Conservation (phyloP, 2,329 filamentous ascomycete species). For the Hypomyces perniciosus region DNA sequence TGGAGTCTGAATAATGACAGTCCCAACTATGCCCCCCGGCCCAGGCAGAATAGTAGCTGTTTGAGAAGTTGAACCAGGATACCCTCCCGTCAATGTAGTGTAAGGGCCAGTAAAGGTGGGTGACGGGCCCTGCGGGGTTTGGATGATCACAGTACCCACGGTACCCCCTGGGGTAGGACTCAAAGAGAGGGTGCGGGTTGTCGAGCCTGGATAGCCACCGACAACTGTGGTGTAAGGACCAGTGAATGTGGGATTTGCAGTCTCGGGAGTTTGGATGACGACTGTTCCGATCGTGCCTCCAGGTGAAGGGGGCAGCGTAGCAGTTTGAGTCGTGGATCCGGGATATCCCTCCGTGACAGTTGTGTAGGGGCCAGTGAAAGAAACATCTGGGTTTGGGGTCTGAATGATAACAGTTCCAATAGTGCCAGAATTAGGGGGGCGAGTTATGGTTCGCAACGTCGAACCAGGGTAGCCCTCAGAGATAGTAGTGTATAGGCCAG, state of each 20-base stretch:
- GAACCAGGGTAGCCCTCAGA: no score
- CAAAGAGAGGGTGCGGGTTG: constrained; percentile 1
- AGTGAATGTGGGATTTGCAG: not conserved
- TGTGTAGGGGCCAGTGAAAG: constrained; percentile 7
- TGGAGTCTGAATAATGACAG: not conserved
- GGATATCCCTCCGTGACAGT: constrained; percentile 2
- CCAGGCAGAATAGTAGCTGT: constrained; percentile 6
- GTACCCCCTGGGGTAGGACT: not conserved
- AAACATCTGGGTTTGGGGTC: no score
- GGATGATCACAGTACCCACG: constrained; percentile 8
- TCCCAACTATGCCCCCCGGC: not conserved
- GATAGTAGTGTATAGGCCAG: no score
- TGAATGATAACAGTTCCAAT: no score
- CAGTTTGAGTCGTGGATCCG: not conserved
- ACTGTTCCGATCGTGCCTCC: not conserved
- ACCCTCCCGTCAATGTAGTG: constrained; percentile 6
- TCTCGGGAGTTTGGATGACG: not conserved
- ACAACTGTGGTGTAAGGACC: constrained; percentile 4
- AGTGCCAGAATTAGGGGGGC: no score
- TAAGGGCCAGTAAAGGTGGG: constrained; percentile 5
- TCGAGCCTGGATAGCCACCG: constrained; percentile 1
- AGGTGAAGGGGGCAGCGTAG: not conserved
- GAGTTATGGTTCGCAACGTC: no score
- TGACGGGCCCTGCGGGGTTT: not conserved
- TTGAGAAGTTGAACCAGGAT: not conserved